Percentiles rank a stretch among this genome's conserved stretches.
phyloP scores from a whole-genome alignment of 495 filamentous ascomycete genomes.

The Tuber borchii region DNA sequence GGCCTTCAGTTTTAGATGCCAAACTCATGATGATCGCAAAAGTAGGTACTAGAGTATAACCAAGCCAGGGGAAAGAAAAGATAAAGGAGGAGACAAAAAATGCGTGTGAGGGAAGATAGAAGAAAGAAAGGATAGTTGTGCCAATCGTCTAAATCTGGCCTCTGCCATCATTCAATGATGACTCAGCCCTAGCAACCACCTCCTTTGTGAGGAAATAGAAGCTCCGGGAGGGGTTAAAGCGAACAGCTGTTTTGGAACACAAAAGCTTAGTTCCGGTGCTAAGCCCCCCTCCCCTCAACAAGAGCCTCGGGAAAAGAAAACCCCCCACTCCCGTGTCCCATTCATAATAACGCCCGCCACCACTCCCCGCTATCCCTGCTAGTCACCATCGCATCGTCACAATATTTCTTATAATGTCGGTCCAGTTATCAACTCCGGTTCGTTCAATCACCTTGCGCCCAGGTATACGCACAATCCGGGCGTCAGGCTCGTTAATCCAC shows the following conservation, averaged over 20 bases:
- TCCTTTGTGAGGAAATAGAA: background rate
- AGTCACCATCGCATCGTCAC: background rate
- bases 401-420: background rate
- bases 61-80: background rate
- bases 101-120: background rate
- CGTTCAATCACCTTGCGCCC: background rate
- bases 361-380: background rate
- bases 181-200: background rate
- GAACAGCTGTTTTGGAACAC: background rate
- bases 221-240: background rate
- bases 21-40: slow-evolving; percentile 56
- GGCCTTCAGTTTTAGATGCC: slow-evolving; percentile 88
- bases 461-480: background rate
- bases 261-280: background rate
- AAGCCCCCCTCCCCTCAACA: background rate
- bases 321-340: background rate
- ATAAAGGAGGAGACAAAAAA: background rate
- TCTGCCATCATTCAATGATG: background rate
- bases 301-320: background rate
- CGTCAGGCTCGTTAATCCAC: background rate
- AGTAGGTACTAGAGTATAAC: background rate
- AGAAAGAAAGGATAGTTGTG: slow-evolving; percentile 3
- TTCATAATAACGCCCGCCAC: background rate
- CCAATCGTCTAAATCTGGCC: background rate
- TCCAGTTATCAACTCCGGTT: background rate